A percentile compares a stretch with the other conserved stretches of the same genome.
phyloP scores from a whole-genome alignment of 208 protist species.

The Lotmaria passim region DNA sequence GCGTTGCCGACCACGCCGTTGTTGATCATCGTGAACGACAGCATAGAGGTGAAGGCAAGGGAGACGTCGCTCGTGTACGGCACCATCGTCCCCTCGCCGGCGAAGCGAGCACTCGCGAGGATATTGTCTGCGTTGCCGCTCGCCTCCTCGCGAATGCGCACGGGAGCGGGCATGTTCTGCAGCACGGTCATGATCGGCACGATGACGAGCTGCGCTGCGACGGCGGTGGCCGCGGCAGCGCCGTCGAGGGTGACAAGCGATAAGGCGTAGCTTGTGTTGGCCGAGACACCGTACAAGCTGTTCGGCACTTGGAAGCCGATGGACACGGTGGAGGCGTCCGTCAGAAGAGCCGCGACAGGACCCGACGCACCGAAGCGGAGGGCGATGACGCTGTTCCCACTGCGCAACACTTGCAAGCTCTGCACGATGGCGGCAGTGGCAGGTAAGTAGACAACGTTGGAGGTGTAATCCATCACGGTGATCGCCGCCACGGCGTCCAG shows the following conservation, averaged over 20 bases:
- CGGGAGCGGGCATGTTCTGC: conserved; percentile 26
- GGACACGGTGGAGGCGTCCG: conserved; percentile 4
- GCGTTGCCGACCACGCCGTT: conserved; percentile 51
- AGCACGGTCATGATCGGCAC: conserved; percentile 42
- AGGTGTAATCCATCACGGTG: conserved; percentile 41
- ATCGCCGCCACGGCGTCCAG: conserved; percentile 32
- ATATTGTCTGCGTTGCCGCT: conserved; percentile 30
- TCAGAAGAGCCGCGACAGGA: conserved; percentile 21
- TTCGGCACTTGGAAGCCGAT: conserved; percentile 32
- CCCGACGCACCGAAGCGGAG: conserved; percentile 32
- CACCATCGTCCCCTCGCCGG: conserved; percentile 47
- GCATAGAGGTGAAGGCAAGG: conserved; percentile 27
- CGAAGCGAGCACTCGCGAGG: conserved; percentile 39
- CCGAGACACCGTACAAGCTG: conserved; percentile 27
- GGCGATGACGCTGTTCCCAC: conserved; percentile 19
- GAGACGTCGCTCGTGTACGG: conserved; percentile 49
- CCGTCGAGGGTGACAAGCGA: conserved; percentile 21
- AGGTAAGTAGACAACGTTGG: conserved; percentile 36
- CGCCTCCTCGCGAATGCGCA: conserved; percentile 26
- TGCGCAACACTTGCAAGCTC: conserved; percentile 20
- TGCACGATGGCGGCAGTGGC: conserved; percentile 27
- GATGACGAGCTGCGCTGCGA: conserved; percentile 26
- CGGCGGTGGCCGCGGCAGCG: background rate
- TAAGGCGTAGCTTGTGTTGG: conserved; percentile 5
- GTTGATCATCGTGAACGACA: conserved; percentile 71